Conservation (phyloP, 2,329 filamentous ascomycete genomes). For the Stagonosporopsis tanaceti region DNA sequence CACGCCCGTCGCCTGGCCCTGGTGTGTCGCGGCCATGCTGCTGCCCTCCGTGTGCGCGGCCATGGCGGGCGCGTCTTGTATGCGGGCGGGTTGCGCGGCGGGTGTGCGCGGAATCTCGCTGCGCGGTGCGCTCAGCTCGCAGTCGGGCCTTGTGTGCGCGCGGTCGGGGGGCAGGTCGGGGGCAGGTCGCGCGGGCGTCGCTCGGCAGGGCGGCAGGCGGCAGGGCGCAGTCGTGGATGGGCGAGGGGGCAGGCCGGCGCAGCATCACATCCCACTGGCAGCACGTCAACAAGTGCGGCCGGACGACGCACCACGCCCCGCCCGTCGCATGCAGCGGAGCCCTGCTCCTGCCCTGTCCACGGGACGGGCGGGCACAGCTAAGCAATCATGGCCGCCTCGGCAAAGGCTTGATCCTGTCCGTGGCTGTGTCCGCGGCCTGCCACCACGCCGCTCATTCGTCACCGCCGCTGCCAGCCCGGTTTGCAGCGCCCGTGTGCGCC, state of each 20-base stretch:
- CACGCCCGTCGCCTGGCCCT: too few species aligned
- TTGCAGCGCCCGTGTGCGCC: background rate
- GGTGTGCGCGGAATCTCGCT: too few species aligned
- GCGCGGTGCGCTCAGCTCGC: background rate
- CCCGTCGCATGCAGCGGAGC: slow-evolving; percentile 9
- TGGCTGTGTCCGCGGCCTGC: background rate
- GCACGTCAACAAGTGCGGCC: too few species aligned
- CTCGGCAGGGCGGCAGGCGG: too few species aligned
- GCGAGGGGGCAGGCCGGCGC: background rate
- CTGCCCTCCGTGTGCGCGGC: too few species aligned
- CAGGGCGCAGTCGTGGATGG: background rate
- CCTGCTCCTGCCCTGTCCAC: background rate
- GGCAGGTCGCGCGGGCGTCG: slow-evolving; percentile 1
- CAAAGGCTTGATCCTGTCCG: slow-evolving; percentile 13
- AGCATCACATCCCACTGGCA: background rate
- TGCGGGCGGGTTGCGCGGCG: too few species aligned
- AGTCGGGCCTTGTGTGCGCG: background rate
- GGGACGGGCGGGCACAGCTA: slow-evolving; percentile 2
- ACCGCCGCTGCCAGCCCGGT: background rate
- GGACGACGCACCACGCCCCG: slow-evolving; percentile 4
- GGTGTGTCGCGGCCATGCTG: too few species aligned
- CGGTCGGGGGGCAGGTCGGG: too few species aligned
- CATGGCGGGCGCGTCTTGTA: too few species aligned
- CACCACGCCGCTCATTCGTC: background rate
- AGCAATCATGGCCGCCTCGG: slow-evolving; percentile 16